Conservation (phyloP, 2,329 filamentous ascomycete species). For the Botrytis tulipae region DNA sequence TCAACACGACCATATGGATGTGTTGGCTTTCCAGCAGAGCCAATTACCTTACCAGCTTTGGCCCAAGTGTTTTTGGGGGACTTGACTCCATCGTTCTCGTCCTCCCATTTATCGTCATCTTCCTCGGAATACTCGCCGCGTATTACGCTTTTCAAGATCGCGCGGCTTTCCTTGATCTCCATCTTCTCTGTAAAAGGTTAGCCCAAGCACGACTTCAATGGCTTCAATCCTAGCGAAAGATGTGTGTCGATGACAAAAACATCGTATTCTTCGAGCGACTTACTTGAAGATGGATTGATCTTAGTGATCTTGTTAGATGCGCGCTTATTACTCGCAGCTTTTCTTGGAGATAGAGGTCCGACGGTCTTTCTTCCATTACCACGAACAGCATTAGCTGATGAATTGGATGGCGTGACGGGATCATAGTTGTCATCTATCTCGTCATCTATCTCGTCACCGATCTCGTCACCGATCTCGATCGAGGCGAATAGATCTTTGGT, state of each 20-base stretch:
- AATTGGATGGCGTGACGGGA: not conserved
- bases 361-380: not conserved
- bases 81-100: not conserved
- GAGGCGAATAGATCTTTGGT: not conserved
- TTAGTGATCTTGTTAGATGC: not conserved
- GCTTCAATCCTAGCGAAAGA: not conserved
- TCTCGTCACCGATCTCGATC: not conserved
- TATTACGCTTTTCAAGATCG: not conserved
- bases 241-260: too few relatives aligned
- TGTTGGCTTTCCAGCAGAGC: not conserved
- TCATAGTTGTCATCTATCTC: not conserved
- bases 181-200: not conserved
- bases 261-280: not conserved
- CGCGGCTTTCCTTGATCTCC: not conserved
- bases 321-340: not conserved
- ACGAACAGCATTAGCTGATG: not conserved
- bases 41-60: not conserved
- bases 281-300: not conserved
- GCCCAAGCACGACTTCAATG: not conserved
- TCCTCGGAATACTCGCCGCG: not conserved
- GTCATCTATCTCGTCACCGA: not conserved
- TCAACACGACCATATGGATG: slow-evolving; percentile 38
- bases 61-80: not conserved
- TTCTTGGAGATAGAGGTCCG: not conserved
- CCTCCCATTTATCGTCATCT: not conserved